Evolutionary conservation across 2,329 filamentous ascomycete species (phyloP).

Genomic region (Chrysosporium queenslandicum): DNA sequence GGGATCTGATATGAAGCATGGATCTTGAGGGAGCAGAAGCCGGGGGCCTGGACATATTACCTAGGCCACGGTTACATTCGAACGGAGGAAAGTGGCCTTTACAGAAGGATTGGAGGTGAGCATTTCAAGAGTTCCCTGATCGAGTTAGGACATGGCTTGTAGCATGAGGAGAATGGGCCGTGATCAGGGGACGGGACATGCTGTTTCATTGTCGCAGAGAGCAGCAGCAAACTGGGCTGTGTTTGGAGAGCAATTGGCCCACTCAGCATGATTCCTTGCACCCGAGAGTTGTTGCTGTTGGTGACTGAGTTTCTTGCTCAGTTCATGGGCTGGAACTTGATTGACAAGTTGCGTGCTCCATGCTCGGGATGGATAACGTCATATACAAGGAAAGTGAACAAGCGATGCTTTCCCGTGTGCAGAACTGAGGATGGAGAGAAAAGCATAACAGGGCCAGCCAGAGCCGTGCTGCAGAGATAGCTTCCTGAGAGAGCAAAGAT

Average conservation of each 20-base stretch:
- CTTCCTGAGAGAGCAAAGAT: too few relatives aligned
- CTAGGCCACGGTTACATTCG: neutral
- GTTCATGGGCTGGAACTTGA: neutral
- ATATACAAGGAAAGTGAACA: neutral
- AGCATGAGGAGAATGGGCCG: neutral
- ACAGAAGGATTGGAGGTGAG: too few relatives aligned
- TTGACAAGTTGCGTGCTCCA: neutral
- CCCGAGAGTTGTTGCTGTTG: neutral
- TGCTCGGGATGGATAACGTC: constrained; percentile 4
- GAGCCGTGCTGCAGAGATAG: neutral
- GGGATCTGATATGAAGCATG: neutral
- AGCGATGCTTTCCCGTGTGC: neutral
- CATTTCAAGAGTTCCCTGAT: neutral
- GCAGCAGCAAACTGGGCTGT: neutral
- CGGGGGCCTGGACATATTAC: neutral
- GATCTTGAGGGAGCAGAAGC: neutral
- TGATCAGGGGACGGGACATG: neutral
- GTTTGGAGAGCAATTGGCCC: neutral
- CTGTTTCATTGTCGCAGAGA: neutral
- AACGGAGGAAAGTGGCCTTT: too few relatives aligned
- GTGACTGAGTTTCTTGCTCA: neutral
- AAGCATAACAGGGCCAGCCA: neutral
- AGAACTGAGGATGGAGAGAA: neutral
- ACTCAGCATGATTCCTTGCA: neutral
- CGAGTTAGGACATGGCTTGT: neutral